These are phyloP conservation scores for Groenewaldozyma sp. DNA, from an alignment of 1,139 yeast species.

Conservation along the genomic window DNA sequence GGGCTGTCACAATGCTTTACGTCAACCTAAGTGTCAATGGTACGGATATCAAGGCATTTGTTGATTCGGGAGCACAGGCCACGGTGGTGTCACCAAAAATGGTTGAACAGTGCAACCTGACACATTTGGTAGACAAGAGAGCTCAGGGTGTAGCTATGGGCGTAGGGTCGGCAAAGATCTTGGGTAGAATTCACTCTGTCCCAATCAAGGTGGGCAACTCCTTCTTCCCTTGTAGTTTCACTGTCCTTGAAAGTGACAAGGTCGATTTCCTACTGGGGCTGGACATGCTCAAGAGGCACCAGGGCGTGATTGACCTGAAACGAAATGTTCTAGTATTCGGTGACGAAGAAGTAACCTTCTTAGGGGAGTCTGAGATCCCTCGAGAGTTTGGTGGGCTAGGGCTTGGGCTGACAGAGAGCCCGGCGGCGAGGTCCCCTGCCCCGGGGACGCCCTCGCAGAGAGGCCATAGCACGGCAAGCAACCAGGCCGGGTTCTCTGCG, in stretches of 20 bases:
- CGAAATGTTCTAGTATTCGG: slow-evolving; percentile 65
- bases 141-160: slow-evolving; percentile 81
- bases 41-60: slow-evolving; percentile 76
- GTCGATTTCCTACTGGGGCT: slow-evolving; percentile 44
- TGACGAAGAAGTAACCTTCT: slow-evolving; percentile 56
- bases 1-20: slow-evolving; percentile 74
- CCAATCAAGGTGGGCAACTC: slow-evolving; percentile 69
- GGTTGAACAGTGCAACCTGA: slow-evolving; percentile 64
- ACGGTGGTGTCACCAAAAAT: slow-evolving; percentile 73
- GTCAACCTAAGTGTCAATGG: slow-evolving; percentile 73
- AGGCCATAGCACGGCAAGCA: neutral
- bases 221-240: slow-evolving; percentile 69
- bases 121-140: slow-evolving; percentile 70
- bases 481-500: slow-evolving; percentile 18
- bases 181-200: slow-evolving; percentile 83
- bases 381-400: slow-evolving; percentile 17
- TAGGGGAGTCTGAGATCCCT: slow-evolving; percentile 67
- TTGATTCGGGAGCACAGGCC: slow-evolving; percentile 92
- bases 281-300: slow-evolving; percentile 82
- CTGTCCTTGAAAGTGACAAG: slow-evolving; percentile 59
- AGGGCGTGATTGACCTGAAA: slow-evolving; percentile 68
- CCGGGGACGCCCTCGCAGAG: slow-evolving; percentile 3
- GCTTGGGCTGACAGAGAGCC: neutral
- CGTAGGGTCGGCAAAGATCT: slow-evolving; percentile 71
- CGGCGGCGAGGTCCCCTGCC: slow-evolving; percentile 1